Percentiles rank a stretch among this genome's conserved stretches.
Evolutionary conservation across 805 yeast species (phyloP).

Genomic region (Phaffomyces antillensis): DNA sequence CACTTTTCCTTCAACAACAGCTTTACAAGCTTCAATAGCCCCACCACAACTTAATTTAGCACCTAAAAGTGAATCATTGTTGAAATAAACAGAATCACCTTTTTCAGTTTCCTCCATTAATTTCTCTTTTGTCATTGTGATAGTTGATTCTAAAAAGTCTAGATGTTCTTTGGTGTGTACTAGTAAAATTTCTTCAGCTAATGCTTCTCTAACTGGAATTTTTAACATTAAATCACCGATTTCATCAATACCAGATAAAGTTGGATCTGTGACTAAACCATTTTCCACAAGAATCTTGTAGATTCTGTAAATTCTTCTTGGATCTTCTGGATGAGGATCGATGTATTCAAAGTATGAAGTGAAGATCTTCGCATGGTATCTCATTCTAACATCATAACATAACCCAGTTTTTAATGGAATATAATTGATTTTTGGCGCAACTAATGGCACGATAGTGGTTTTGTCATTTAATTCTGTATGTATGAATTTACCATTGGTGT

Average conservation of each 20-base stretch:
- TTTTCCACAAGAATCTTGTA: slow-evolving; percentile 92
- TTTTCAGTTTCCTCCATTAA: slow-evolving; percentile 76
- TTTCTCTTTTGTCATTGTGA: slow-evolving; percentile 68
- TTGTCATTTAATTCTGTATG: slow-evolving; percentile 16
- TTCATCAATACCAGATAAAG: slow-evolving; percentile 57
- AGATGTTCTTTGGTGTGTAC: slow-evolving; percentile 84
- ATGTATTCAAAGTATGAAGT: slow-evolving; percentile 89
- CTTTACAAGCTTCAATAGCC: slow-evolving; percentile 90
- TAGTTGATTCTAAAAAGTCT: slow-evolving; percentile 66
- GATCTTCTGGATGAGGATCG: slow-evolving; percentile 99
- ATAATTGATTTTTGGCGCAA: slow-evolving; percentile 62
- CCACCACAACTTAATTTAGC: slow-evolving; percentile 96
- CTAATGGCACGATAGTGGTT: slow-evolving; percentile 46
- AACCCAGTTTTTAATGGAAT: slow-evolving; percentile 82
- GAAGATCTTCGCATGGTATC: slow-evolving; percentile 92
- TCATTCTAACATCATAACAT: slow-evolving; percentile 94
- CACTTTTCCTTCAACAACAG: slow-evolving; percentile 88
- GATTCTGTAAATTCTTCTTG: slow-evolving; percentile 88
- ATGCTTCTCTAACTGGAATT: slow-evolving; percentile 86
- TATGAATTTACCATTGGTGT: slow-evolving; percentile 8
- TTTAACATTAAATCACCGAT: slow-evolving; percentile 85
- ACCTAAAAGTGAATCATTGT: slow-evolving; percentile 79
- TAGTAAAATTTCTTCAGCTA: slow-evolving; percentile 72
- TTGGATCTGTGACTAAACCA: slow-evolving; percentile 77
- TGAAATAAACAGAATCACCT: slow-evolving; percentile 93